Evolutionary conservation across 257 asterid genomes (phyloP).

Genomic region (Solanum microdontum): DNA sequence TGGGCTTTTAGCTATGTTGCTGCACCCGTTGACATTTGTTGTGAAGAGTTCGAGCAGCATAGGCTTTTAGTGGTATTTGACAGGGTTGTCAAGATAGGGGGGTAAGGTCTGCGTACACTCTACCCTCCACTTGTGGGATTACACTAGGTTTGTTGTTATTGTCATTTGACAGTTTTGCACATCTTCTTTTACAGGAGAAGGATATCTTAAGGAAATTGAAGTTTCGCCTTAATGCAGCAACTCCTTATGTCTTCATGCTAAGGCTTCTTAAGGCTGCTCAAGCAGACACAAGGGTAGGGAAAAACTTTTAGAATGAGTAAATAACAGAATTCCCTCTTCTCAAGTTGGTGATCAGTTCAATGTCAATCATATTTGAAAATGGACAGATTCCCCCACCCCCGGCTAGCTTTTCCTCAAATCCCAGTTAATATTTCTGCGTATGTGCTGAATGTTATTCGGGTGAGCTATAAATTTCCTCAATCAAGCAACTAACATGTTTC

Average conservation of each 20-base stretch:
- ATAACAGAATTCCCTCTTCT: neutral
- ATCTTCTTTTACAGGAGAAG: conserved; percentile 53
- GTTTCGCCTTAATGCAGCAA: conserved; percentile 90
- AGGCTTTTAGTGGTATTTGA: neutral
- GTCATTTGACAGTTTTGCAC: conserved; percentile 1
- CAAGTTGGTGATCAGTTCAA: neutral
- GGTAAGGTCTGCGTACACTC: neutral
- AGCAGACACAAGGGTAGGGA: conserved; percentile 43
- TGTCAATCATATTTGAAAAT: neutral
- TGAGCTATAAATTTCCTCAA: neutral
- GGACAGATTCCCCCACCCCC: neutral
- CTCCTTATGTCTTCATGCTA: conserved; percentile 91
- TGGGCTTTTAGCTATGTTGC: neutral
- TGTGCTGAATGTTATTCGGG: neutral
- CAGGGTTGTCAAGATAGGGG: neutral
- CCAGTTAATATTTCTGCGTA: neutral
- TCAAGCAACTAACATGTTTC: neutral
- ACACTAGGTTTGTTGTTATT: neutral
- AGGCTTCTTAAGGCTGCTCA: conserved; percentile 89
- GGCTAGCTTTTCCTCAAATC: neutral
- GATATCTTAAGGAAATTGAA: conserved; percentile 51
- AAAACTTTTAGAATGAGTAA: neutral
- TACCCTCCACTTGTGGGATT: neutral
- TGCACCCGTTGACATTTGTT: neutral
- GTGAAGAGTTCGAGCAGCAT: neutral